Conservation (phyloP, 176 grass and related monocot genomes). For the Lolium multiflorum region DNA sequence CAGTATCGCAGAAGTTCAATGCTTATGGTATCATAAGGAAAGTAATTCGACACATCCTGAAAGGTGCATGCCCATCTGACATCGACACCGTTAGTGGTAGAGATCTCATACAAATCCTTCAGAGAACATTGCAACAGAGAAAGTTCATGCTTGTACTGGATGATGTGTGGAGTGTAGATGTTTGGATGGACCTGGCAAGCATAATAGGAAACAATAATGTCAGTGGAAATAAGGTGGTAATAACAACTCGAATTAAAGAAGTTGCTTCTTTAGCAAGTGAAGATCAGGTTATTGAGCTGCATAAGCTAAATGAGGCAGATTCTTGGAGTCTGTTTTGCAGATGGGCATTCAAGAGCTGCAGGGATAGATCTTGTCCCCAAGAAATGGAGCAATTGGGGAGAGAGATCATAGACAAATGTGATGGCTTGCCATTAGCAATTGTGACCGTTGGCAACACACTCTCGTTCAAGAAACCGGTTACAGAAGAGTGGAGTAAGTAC, state of each 20-base stretch:
- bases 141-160: slow-evolving; percentile 32
- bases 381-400: slow-evolving; percentile 34
- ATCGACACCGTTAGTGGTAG: background rate
- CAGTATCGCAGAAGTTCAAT: slow-evolving; percentile 15
- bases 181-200: slow-evolving; percentile 26
- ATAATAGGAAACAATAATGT: background rate
- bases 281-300: slow-evolving; percentile 19
- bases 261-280: slow-evolving; percentile 37
- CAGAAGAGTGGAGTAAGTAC: slow-evolving; percentile 30
- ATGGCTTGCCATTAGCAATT: slow-evolving; percentile 45
- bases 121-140: slow-evolving; percentile 29
- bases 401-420: slow-evolving; percentile 27
- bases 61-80: background rate
- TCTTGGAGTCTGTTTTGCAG: slow-evolving; percentile 34
- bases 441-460: slow-evolving; percentile 32
- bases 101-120: background rate
- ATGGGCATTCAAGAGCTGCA: slow-evolving; percentile 31
- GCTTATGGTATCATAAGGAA: background rate
- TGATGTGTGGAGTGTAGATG: slow-evolving; percentile 34
- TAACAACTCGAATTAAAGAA: slow-evolving; percentile 11
- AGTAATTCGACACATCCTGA: background rate
- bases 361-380: slow-evolving; percentile 22
- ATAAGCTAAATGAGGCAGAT: slow-evolving; percentile 26
- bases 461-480: slow-evolving; percentile 16
- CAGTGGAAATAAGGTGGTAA: slow-evolving; percentile 35